Evolutionary conservation across 2,329 filamentous ascomycete genomes (phyloP).

Genomic region (Colletotrichum somersetense): DNA sequence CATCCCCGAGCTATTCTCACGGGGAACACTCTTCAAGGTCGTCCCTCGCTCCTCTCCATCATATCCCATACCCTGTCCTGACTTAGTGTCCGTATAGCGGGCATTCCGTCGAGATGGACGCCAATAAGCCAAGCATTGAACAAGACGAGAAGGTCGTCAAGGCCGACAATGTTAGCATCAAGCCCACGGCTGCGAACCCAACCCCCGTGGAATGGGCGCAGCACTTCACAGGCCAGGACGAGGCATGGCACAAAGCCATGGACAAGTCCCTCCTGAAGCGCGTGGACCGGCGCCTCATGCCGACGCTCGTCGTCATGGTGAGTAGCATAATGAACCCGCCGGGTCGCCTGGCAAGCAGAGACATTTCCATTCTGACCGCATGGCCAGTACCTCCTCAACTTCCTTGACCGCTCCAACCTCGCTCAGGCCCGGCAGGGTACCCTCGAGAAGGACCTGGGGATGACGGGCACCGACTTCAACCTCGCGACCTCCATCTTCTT

Average conservation of each 20-base stretch:
- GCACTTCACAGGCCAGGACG: conserved; percentile 25
- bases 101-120: conserved; percentile 14
- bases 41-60: not conserved
- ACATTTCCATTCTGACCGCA: not conserved
- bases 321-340: conserved; percentile 44
- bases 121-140: conserved; percentile 29
- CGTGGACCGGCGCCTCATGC: conserved; percentile 64
- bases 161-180: conserved; percentile 3
- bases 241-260: conserved; percentile 32
- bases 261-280: conserved; percentile 57
- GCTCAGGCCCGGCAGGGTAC: conserved; percentile 67
- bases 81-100: not conserved
- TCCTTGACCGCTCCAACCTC: conserved; percentile 66
- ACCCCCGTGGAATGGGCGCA: conserved; percentile 37
- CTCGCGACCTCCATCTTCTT: conserved; percentile 67
- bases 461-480: conserved; percentile 70
- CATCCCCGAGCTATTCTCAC: not conserved
- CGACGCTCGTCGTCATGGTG: conserved; percentile 63
- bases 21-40: not conserved
- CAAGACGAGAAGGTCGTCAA: conserved; percentile 28
- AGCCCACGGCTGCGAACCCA: conserved; percentile 28
- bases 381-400: conserved; percentile 60
- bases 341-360: conserved; percentile 51
- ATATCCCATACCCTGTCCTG: not conserved
- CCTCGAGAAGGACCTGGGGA: conserved; percentile 64